A percentile compares a stretch with the other conserved stretches of the same genome.
These are phyloP conservation scores for Tolypocladium amazonense DNA, from an alignment of 2,329 filamentous ascomycete genomes.

Conservation along the genomic window DNA sequence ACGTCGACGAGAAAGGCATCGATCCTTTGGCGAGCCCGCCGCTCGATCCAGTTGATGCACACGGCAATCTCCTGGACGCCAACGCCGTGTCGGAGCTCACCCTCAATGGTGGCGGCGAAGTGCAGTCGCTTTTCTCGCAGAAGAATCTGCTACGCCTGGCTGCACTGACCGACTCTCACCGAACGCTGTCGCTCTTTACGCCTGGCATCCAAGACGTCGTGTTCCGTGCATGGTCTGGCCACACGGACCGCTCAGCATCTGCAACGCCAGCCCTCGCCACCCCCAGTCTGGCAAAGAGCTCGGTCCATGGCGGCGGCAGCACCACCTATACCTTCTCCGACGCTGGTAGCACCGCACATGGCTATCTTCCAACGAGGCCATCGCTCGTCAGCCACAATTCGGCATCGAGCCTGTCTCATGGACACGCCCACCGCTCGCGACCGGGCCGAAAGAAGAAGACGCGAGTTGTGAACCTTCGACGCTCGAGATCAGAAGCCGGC, in stretches of 20 bases:
- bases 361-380: slow-evolving; percentile 56
- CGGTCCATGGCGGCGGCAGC: slow-evolving; percentile 43
- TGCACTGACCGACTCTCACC: slow-evolving; percentile 75
- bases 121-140: slow-evolving; percentile 86
- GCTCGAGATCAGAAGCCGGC: slow-evolving; percentile 42
- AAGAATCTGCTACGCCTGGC: slow-evolving; percentile 83
- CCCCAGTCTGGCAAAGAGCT: slow-evolving; percentile 51
- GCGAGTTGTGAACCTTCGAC: slow-evolving; percentile 71
- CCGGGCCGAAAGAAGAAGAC: slow-evolving; percentile 70
- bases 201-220: slow-evolving; percentile 83
- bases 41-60: slow-evolving; percentile 69
- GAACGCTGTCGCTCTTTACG: slow-evolving; percentile 84
- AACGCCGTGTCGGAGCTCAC: slow-evolving; percentile 67
- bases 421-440: slow-evolving; percentile 49
- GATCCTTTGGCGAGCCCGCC: slow-evolving; percentile 78
- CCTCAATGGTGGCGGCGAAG: slow-evolving; percentile 69
- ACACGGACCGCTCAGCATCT: slow-evolving; percentile 57
- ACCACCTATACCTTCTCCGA: slow-evolving; percentile 69
- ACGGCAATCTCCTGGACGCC: slow-evolving; percentile 66
- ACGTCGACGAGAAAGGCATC: slow-evolving; percentile 48
- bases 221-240: slow-evolving; percentile 84
- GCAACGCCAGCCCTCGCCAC: slow-evolving; percentile 35
- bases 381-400: slow-evolving; percentile 54
- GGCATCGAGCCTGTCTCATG: slow-evolving; percentile 51
- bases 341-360: slow-evolving; percentile 51